Base-by-base conservation (phyloP, 2,329 filamentous ascomycete species). In the Penicillium italicum region DNA sequence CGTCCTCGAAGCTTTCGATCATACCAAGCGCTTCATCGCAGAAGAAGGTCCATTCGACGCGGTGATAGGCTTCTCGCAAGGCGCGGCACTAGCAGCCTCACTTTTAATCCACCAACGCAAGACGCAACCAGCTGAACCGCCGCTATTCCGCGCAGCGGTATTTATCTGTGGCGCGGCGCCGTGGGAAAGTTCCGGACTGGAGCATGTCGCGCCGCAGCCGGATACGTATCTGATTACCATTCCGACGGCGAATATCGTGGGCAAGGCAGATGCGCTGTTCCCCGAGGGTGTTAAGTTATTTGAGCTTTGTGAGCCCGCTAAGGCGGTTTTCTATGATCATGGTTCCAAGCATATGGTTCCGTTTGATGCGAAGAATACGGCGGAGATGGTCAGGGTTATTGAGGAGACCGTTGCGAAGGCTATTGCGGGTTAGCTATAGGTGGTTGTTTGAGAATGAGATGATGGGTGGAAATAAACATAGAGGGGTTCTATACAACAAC, bases 161-260 rank as follows among this genome's bases (percentile, higher is more conserved):
- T 71, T 72, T 38, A 63, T 72, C 51, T 72, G 69, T 46, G 62
- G 59, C 8, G 69, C 58, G 3, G 20, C 42, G 24, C 67, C 69
- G 16, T 72, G 59, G 57, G 65, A 69, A 5, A 44, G 58, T 26
- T 57, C 62, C 4, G 69, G 69, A 14, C 41, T 56, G 51, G 53
- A 60, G 52, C 37, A 55, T 22, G 36, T 69, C 9, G 28, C 20
- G 34, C 53, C 44, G 34, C 28, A 40, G 51, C 56, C 34, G 47
- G 58, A 54, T 46, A 57, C 49, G n/a, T 66, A 62, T 37, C 55
- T 59, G 11, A 62, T 71, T 33, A 52, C 37, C n/a, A 74, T 76
- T 26, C 72, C 72, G 4, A 75, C 74, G 16, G 68, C 72, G 12
- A 69, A 76, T 66, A 67, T 76, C 9, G 72, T 73, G 18, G 74